Evolutionary conservation across 495 filamentous ascomycete species (phyloP), one percentile per base, ranked within the genome.

Genomic region (Chaetomium cochliodes): DNA sequence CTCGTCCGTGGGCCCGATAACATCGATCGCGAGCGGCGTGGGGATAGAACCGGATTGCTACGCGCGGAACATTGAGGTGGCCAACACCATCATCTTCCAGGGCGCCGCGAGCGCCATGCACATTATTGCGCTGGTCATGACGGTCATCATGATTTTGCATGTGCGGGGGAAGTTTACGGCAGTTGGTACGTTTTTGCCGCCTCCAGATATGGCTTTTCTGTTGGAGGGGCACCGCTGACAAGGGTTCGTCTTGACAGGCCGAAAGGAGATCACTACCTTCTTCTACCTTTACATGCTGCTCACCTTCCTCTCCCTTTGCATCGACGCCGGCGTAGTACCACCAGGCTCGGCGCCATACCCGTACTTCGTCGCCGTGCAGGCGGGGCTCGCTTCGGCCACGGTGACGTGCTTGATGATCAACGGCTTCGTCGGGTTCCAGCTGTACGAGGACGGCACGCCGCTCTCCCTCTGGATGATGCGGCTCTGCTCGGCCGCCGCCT

Each of bases 81-180:
- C 94, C 65, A 99, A 99, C 76, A 98, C 94, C 12, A 91, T 97
- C 77, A 98, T 99, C 69, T 99, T 99, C 74, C 86, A 98, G 77
- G 91, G 90, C 73, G 94, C 92, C 16, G 87, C 92, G 22, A 90
- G 88, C 58, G 94, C 94, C 73, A 88, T 93, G 78, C 93, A 99
- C 75, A 97, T 99, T 67, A 82, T 91, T 58, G 92, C 96, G 5
- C 79, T 99, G 50, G 81, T 83, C 65, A 98, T 98, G 93, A 94
- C 91, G 8, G 88, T 91, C 9, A 90, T 96, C 70, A 99, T 99
- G 94, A 90, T 98, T 49, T 75, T 99, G 62, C 94, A 99, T 73
- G 90, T 99, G 65, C 84, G 94, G 69, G 92, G 90, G 63, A 99
- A 99, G 76, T 99, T 99, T 75, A 99, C 94, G 16, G 94, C 94